Conservation (phyloP, 768 basidiomycete species). For the Suillus plorans region DNA sequence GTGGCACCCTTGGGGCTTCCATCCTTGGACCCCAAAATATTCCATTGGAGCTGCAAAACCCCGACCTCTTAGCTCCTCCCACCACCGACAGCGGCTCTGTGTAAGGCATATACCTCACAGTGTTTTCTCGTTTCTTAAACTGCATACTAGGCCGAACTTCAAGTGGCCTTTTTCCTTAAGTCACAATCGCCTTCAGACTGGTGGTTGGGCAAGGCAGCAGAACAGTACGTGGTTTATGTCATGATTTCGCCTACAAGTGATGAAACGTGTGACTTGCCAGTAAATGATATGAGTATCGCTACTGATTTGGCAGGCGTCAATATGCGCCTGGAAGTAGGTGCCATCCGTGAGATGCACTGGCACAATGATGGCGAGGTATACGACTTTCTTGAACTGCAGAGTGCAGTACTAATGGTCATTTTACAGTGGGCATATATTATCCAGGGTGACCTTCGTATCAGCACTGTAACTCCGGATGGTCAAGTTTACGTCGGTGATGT, state of each 20-base stretch:
- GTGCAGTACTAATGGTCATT: not conserved
- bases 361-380: slow-evolving; percentile 35
- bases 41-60: slow-evolving; percentile 54
- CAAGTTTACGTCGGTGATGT: slow-evolving; percentile 53
- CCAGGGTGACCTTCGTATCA: slow-evolving; percentile 47
- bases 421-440: slow-evolving; percentile 54
- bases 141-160: slow-evolving; percentile 38
- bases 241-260: slow-evolving; percentile 4
- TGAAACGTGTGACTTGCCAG: slow-evolving; percentile 29
- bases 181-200: slow-evolving; percentile 56
- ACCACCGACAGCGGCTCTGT: slow-evolving; percentile 59
- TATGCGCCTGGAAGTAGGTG: slow-evolving; percentile 42
- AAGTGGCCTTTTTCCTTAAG: slow-evolving; percentile 68
- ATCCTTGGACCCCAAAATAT: slow-evolving; percentile 61
- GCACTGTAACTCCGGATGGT: slow-evolving; percentile 52
- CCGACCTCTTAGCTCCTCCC: slow-evolving; percentile 59
- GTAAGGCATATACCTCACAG: slow-evolving; percentile 21
- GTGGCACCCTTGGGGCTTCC: slow-evolving; percentile 41
- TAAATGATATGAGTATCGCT: slow-evolving; percentile 40
- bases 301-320: slow-evolving; percentile 39
- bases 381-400: not conserved
- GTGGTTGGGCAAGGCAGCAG: slow-evolving; percentile 69
- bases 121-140: slow-evolving; percentile 1
- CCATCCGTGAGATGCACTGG: slow-evolving; percentile 48
- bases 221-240: slow-evolving; percentile 39